Evolutionary conservation across 148 eudicot genomes (phyloP).

Genomic region (Camellia lanceoleosa): DNA sequence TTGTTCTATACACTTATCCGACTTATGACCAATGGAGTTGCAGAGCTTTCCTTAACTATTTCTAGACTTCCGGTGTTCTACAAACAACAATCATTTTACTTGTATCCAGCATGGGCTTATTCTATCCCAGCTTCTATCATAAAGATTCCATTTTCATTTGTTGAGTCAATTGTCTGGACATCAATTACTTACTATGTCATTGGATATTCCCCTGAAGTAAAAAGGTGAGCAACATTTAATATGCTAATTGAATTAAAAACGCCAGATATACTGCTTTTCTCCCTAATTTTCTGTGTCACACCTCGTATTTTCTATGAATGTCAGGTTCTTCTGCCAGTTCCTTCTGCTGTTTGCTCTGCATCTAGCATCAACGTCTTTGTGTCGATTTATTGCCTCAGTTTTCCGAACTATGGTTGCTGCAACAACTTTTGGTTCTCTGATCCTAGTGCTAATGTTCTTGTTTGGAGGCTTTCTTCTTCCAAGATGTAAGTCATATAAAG

Average conservation of each 20-base stretch:
- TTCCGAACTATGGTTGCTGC: slow-evolving; percentile 45
- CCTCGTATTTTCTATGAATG: not conserved
- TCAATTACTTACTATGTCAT: slow-evolving; percentile 58
- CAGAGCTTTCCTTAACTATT: slow-evolving; percentile 58
- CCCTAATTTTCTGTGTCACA: not conserved
- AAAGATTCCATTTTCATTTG: slow-evolving; percentile 53
- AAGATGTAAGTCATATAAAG: slow-evolving; percentile 24
- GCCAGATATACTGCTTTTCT: slow-evolving; percentile 2
- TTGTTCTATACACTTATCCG: slow-evolving; percentile 52
- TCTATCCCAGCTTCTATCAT: slow-evolving; percentile 58
- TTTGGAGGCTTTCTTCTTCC: slow-evolving; percentile 66
- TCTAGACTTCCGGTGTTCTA: slow-evolving; percentile 63
- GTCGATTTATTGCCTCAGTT: slow-evolving; percentile 52
- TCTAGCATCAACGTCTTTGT: slow-evolving; percentile 39
- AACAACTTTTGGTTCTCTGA: slow-evolving; percentile 25
- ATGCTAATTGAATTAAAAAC: not conserved
- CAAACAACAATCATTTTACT: slow-evolving; percentile 58
- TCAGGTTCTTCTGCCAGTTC: slow-evolving; percentile 49
- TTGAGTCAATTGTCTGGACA: slow-evolving; percentile 59
- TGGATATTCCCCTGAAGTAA: slow-evolving; percentile 59
- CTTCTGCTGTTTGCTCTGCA: slow-evolving; percentile 43
- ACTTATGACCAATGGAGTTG: slow-evolving; percentile 55
- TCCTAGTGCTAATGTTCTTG: slow-evolving; percentile 33
- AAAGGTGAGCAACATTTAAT: slow-evolving; percentile 34
- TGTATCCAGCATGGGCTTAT: slow-evolving; percentile 84